Percentiles rank a stretch among this genome's conserved stretches.
Conservation (phyloP, 352 stramenopile genomes). For the Globisporangium splendens region DNA sequence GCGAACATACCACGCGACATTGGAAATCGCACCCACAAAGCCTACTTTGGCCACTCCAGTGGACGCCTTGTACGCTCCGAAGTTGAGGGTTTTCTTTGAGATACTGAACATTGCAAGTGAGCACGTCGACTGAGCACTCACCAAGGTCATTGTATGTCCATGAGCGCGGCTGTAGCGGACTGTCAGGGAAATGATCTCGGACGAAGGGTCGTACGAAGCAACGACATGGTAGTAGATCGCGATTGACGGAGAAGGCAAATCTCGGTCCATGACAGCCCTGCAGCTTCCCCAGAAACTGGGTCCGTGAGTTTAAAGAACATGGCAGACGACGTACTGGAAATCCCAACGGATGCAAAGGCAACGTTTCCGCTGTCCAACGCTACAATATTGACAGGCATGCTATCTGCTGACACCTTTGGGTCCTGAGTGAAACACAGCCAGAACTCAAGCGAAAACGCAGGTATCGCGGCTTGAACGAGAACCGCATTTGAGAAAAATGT, state of each 20-base stretch:
- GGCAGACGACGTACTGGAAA: neutral
- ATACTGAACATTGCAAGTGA: slow-evolving; percentile 37
- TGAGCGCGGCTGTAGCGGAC: slow-evolving; percentile 19
- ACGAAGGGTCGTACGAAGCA: slow-evolving; percentile 48
- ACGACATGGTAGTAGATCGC: slow-evolving; percentile 48
- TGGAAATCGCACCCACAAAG: slow-evolving; percentile 36
- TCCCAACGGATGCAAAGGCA: slow-evolving; percentile 7
- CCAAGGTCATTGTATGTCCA: slow-evolving; percentile 10
- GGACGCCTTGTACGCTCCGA: slow-evolving; percentile 19
- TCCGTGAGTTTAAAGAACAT: slow-evolving; percentile 29
- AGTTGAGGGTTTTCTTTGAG: slow-evolving; percentile 27
- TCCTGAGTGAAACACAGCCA: slow-evolving; percentile 32
- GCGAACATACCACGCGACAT: slow-evolving; percentile 54
- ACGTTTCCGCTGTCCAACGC: slow-evolving; percentile 7
- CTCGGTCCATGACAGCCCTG: slow-evolving; percentile 3
- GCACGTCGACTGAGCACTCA: slow-evolving; percentile 20
- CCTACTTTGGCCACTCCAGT: slow-evolving; percentile 9
- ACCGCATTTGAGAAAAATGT: slow-evolving; percentile 56
- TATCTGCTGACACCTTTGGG: neutral
- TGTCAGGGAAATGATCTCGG: slow-evolving; percentile 36
- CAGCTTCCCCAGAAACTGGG: slow-evolving; percentile 14
- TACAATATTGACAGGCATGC: slow-evolving; percentile 7
- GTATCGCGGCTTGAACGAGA: slow-evolving; percentile 38
- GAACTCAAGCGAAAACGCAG: slow-evolving; percentile 61
- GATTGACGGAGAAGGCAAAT: neutral